phyloP scores from a whole-genome alignment of 1,284 basidiomycete genomes.

The Trichosporon ovoides region DNA sequence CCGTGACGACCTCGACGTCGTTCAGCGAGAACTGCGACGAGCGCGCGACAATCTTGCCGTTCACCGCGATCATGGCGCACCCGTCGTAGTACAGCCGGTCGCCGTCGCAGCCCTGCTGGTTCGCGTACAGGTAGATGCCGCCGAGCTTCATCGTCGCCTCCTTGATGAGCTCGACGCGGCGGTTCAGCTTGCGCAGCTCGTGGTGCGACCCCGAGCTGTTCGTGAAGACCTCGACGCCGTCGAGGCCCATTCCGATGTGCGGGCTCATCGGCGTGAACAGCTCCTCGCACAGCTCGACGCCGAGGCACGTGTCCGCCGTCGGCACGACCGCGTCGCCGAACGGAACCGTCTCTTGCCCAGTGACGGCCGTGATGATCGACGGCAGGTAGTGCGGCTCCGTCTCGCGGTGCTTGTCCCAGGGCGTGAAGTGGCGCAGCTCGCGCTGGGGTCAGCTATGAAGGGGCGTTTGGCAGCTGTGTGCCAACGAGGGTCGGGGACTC shows the following conservation, averaged over 20 bases:
- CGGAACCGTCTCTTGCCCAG: slow-evolving; percentile 87
- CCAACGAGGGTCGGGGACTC: slow-evolving; percentile 7
- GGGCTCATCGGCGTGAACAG: slow-evolving; percentile 94
- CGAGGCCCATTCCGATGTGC: slow-evolving; percentile 92
- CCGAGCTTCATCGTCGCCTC: slow-evolving; percentile 95
- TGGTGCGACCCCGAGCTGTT: slow-evolving; percentile 98
- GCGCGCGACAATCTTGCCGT: slow-evolving; percentile 87
- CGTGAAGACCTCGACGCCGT: slow-evolving; percentile 97
- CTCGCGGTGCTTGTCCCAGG: slow-evolving; percentile 82
- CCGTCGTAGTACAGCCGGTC: slow-evolving; percentile 98
- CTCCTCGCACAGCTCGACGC: slow-evolving; percentile 94
- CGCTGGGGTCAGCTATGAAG: slow-evolving; percentile 53
- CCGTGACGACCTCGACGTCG: slow-evolving; percentile 92
- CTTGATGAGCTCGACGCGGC: slow-evolving; percentile 88
- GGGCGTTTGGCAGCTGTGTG: no score
- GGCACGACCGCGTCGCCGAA: slow-evolving; percentile 94
- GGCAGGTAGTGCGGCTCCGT: slow-evolving; percentile 87
- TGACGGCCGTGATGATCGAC: slow-evolving; percentile 74
- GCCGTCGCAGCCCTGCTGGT: slow-evolving; percentile 98
- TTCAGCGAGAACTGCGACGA: slow-evolving; percentile 92
- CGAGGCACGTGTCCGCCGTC: slow-evolving; percentile 81
- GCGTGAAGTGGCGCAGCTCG: slow-evolving; percentile 91
- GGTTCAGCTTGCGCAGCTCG: slow-evolving; percentile 88
- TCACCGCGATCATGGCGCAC: slow-evolving; percentile 90
- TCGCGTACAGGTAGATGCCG: slow-evolving; percentile 94